These are phyloP conservation scores for Phytopythium cucurbitacearum DNA, from an alignment of 352 stramenopile genomes.

Conservation along the genomic window DNA sequence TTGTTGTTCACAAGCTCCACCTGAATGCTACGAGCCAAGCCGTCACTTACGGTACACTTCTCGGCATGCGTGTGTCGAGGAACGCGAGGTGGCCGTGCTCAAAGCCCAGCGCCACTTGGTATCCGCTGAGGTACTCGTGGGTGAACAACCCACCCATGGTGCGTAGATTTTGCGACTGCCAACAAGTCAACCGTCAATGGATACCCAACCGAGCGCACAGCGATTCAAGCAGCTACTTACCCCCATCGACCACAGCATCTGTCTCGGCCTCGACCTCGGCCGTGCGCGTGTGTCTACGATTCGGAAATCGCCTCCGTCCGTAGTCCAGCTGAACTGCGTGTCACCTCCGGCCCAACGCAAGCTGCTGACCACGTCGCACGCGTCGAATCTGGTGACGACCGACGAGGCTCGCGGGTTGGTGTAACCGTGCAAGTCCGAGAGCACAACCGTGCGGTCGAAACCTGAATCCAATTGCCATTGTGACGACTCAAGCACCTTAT, in stretches of 20 bases:
- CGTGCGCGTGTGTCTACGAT: constrained; percentile 43
- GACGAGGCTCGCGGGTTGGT: constrained; percentile 27
- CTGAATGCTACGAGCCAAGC: neutral
- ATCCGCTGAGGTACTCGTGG: constrained; percentile 59
- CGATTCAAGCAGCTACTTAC: constrained; percentile 2
- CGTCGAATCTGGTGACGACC: constrained; percentile 59
- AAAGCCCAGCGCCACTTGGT: constrained; percentile 63
- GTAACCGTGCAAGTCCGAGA: constrained; percentile 50
- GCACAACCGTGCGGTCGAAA: constrained; percentile 78
- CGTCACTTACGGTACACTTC: constrained; percentile 30
- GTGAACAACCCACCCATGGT: constrained; percentile 57
- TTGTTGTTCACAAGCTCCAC: neutral
- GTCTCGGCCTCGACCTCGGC: constrained; percentile 2
- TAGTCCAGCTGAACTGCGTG: constrained; percentile 72
- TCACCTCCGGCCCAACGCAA: constrained; percentile 54
- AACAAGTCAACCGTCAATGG: neutral
- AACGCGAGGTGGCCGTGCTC: constrained; percentile 55
- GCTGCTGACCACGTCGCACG: constrained; percentile 77
- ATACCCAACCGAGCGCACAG: neutral
- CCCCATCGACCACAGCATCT: constrained; percentile 6
- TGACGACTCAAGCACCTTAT: neutral
- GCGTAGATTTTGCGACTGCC: constrained; percentile 23
- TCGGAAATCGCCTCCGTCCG: constrained; percentile 74
- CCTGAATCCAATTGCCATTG: constrained; percentile 19
- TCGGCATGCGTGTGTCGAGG: constrained; percentile 60